Evolutionary conservation across 2,329 filamentous ascomycete species (phyloP).

Genomic region (Trichoderma simmonsii): DNA sequence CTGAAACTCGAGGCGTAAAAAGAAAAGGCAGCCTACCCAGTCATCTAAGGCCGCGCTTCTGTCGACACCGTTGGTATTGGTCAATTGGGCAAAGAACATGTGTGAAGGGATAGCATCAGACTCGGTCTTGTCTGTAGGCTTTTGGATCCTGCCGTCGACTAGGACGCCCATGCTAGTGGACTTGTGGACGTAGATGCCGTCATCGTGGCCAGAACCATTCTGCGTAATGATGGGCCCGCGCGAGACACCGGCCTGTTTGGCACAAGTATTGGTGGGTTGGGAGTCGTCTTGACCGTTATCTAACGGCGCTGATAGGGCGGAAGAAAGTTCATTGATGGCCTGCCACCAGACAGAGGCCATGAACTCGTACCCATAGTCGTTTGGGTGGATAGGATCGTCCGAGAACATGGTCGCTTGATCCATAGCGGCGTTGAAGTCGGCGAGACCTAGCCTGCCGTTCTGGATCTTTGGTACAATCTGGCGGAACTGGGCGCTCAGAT

Average conservation of each 20-base stretch:
- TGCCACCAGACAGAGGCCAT: constrained; percentile 1
- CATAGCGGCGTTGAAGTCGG: not conserved
- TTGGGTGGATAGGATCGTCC: not conserved
- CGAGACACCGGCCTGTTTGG: constrained; percentile 2
- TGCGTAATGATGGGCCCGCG: not conserved
- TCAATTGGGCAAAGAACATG: not conserved
- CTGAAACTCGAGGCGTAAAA: too few relatives aligned
- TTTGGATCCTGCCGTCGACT: not conserved
- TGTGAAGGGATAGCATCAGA: not conserved
- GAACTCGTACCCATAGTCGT: not conserved
- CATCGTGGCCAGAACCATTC: not conserved
- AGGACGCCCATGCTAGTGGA: not conserved
- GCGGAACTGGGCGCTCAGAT: not conserved
- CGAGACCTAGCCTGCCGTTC: not conserved
- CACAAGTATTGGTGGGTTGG: not conserved
- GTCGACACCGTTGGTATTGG: not conserved
- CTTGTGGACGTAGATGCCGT: not conserved
- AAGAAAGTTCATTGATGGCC: not conserved
- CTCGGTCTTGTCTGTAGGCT: not conserved
- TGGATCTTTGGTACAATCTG: not conserved
- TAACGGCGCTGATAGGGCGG: not conserved
- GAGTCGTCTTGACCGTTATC: not conserved
- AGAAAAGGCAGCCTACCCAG: too few relatives aligned
- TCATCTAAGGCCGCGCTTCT: too few relatives aligned
- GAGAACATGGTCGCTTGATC: not conserved